Base-by-base conservation (phyloP, 257 asterid genomes). In the Gynochthodes officinalis region DNA sequence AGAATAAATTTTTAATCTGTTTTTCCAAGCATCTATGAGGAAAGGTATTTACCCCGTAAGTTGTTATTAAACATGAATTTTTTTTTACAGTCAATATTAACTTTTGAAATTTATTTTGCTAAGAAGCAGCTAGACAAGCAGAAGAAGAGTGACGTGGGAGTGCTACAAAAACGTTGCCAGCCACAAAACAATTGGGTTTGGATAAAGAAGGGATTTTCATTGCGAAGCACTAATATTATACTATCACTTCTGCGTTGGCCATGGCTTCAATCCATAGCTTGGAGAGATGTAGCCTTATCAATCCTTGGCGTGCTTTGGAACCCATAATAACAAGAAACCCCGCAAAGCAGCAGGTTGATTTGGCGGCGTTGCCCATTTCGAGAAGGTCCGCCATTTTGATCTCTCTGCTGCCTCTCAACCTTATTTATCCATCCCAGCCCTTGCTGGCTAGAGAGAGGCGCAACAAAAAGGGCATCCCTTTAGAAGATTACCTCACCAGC, bases 361-460 rank as follows among this genome's bases (percentile, higher is more conserved):
- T 66, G 66, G 37, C 54, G 77, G 89, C 83, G 54, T 58, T 81
- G 67, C 81, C 90, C 75, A 76, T 90, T 74, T 90, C 98, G 11
- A 87, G 97, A 90, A 89, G 98, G 86, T 80, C 89, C 65, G 84
- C 81, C 28, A 55, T 86, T 84, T 81, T 89, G 76, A 76, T 88
- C 33, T 85, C 95, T 54, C 87, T 86, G 66, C 65, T 88, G 42
- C 96, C 96, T 40, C 73, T 88, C 3, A 53, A 78, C 80, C 60
- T 84, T 8, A 48, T 70, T 49, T 87, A 83, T 46, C 80, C 86
- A 21, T 87, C 92, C 32, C 89, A 81, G 18, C 75, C 90, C 61
- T 83, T 78, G 81, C 84, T 84, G 54, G 98, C 98, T 43, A 87
- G 98, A 80, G 97, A 91, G 79, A 82, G 96, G 82, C 97, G 97